phyloP scores from a whole-genome alignment of 2,329 filamentous ascomycete species.

The Dichotomopilus funicola region DNA sequence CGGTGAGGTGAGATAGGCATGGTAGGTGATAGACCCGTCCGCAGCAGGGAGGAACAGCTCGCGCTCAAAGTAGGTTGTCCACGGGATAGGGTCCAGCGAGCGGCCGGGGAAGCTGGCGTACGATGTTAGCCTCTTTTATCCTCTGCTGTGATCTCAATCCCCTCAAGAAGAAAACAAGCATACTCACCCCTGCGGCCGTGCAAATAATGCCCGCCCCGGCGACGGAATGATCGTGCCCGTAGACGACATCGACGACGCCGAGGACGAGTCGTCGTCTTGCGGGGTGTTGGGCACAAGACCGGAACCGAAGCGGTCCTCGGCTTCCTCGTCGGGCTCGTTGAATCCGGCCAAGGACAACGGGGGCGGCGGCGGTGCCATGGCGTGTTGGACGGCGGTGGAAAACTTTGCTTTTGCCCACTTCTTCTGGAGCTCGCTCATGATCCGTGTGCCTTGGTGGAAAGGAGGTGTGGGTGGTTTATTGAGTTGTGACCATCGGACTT shows the following conservation, averaged over 20 bases:
- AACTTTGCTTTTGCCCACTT: conserved; percentile 29
- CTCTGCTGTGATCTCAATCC: no score
- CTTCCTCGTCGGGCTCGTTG: conserved; percentile 30
- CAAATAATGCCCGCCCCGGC: conserved; percentile 65
- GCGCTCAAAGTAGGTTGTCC: conserved; percentile 86
- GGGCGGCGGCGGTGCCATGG: conserved; percentile 10
- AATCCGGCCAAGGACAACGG: conserved; percentile 11
- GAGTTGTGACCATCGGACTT: not conserved
- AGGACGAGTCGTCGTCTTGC: conserved; percentile 63
- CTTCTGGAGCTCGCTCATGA: conserved; percentile 31
- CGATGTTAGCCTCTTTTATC: not conserved
- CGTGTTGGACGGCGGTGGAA: conserved; percentile 12
- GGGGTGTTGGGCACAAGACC: conserved; percentile 31
- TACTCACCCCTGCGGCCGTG: conserved; percentile 64
- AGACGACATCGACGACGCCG: conserved; percentile 81
- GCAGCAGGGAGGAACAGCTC: conserved; percentile 63
- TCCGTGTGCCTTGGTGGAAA: not conserved
- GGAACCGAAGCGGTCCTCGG: conserved; percentile 8
- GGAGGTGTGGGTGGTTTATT: not conserved
- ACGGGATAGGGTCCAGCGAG: conserved; percentile 62
- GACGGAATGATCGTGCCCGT: conserved; percentile 87
- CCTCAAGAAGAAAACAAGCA: conserved; percentile 8
- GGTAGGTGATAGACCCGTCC: conserved; percentile 53
- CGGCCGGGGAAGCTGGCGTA: conserved; percentile 42
- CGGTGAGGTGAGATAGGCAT: conserved; percentile 84